These are phyloP conservation scores for Pythium brassicae DNA, from an alignment of 352 stramenopile genomes.

Conservation along the genomic window DNA sequence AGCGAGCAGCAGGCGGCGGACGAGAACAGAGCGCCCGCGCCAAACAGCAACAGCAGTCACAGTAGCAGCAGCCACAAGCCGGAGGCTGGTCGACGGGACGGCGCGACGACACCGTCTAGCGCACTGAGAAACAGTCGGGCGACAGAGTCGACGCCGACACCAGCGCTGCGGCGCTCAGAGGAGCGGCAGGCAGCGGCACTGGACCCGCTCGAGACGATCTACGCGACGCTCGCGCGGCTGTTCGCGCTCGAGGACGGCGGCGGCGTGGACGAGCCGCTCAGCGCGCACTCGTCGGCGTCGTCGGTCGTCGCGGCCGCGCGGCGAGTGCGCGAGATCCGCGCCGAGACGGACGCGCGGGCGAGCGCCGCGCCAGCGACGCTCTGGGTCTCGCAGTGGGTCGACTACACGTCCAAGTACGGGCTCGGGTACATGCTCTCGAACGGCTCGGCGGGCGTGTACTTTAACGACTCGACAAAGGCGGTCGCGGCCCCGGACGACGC, in stretches of 20 bases:
- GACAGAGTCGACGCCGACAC: conserved; percentile 2
- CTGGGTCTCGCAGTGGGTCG: conserved; percentile 97
- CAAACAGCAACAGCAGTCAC: neutral
- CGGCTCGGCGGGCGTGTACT: conserved; percentile 95
- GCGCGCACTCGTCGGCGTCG: conserved; percentile 51
- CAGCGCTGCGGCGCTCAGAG: conserved; percentile 2
- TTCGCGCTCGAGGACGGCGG: conserved; percentile 62
- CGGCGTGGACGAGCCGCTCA: conserved; percentile 32
- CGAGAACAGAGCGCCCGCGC: conserved; percentile 1
- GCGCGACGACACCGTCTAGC: neutral
- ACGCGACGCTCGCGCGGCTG: conserved; percentile 53
- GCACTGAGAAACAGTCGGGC: neutral
- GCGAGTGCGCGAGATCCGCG: conserved; percentile 55
- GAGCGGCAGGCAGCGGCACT: conserved; percentile 1
- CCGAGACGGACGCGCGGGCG: conserved; percentile 39
- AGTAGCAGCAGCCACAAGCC: too few relatives aligned
- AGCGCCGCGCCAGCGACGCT: conserved; percentile 46
- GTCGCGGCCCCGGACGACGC: conserved; percentile 86
- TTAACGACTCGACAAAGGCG: conserved; percentile 99
- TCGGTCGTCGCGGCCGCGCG: conserved; percentile 58
- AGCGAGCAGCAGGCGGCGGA: conserved; percentile 4
- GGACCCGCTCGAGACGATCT: conserved; percentile 44
- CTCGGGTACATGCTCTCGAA: conserved; percentile 97
- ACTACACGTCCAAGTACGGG: conserved; percentile 99
- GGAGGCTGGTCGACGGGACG: conserved; percentile 4